Percentiles rank a stretch among this genome's conserved stretches.
These are phyloP conservation scores for Ustilago trichophora DNA, from an alignment of 1,284 basidiomycete genomes.

Conservation along the genomic window DNA sequence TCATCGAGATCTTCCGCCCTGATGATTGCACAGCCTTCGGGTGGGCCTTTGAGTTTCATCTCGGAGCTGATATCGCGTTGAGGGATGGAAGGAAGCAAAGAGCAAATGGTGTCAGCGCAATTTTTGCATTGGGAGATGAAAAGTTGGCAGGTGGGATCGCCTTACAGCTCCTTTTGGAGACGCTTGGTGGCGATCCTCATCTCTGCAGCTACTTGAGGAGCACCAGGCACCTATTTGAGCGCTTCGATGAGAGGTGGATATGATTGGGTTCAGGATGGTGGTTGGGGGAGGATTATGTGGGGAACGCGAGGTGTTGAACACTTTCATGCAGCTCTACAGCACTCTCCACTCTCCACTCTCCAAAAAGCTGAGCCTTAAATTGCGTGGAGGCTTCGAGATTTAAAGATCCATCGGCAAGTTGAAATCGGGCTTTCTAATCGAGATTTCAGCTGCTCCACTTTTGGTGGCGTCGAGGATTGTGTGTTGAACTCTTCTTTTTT, in stretches of 20 bases:
- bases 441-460: background rate
- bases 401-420: background rate
- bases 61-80: conserved; percentile 26
- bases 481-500: background rate
- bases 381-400: conserved; percentile 8
- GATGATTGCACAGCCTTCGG: conserved; percentile 48
- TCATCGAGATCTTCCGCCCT: conserved; percentile 53
- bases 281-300: background rate
- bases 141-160: background rate
- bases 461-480: background rate
- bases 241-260: too few species aligned
- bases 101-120: background rate
- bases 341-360: background rate
- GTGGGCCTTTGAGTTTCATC: conserved; percentile 38
- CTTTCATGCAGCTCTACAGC: conserved; percentile 4
- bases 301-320: background rate
- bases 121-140: background rate
- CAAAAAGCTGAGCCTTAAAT: conserved; percentile 24
- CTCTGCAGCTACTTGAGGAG: conserved; percentile 1
- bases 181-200: conserved; percentile 55
- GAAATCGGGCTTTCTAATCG: background rate
- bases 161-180: conserved; percentile 49
- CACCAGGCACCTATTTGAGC: conserved; percentile 1
- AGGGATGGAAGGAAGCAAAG: background rate
- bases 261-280: background rate